Evolutionary conservation across 2,329 filamentous ascomycete species (phyloP).

Genomic region (Paecilomyces dactylethromorphus): DNA sequence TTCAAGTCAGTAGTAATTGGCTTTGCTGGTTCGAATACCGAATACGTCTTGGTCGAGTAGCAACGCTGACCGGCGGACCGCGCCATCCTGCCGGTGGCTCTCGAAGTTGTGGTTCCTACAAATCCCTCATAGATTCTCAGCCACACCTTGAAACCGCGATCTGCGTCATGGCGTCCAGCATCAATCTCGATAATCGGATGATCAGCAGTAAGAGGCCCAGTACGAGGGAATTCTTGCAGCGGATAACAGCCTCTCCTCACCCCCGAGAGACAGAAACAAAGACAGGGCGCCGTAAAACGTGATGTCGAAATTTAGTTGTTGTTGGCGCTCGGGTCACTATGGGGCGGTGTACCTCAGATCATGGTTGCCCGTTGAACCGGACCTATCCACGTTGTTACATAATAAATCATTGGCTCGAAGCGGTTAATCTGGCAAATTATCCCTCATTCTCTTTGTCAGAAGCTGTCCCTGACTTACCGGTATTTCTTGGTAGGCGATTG

Average conservation of each 20-base stretch:
- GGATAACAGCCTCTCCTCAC: too few relatives aligned
- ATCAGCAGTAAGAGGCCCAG: background rate
- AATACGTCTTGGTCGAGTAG: background rate
- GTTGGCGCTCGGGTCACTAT: background rate
- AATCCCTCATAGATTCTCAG: slow-evolving; percentile 1
- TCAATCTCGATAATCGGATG: background rate
- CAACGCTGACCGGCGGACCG: background rate
- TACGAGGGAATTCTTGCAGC: too few relatives aligned
- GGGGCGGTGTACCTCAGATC: background rate
- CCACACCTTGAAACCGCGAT: background rate
- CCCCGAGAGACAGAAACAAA: background rate
- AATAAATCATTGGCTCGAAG: too few relatives aligned
- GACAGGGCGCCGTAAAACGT: background rate
- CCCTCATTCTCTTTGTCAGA: too few relatives aligned
- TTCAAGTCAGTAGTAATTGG: background rate
- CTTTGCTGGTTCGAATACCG: background rate
- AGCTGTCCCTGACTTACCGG: too few relatives aligned
- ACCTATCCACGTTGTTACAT: background rate
- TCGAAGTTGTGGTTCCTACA: background rate
- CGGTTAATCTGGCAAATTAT: too few relatives aligned
- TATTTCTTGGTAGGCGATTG: too few relatives aligned
- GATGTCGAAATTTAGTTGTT: background rate
- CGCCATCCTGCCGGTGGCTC: background rate
- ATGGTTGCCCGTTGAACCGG: background rate
- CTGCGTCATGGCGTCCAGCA: background rate